phyloP scores from a whole-genome alignment of 768 basidiomycete genomes.

The Hypsizygus marmoreus region DNA sequence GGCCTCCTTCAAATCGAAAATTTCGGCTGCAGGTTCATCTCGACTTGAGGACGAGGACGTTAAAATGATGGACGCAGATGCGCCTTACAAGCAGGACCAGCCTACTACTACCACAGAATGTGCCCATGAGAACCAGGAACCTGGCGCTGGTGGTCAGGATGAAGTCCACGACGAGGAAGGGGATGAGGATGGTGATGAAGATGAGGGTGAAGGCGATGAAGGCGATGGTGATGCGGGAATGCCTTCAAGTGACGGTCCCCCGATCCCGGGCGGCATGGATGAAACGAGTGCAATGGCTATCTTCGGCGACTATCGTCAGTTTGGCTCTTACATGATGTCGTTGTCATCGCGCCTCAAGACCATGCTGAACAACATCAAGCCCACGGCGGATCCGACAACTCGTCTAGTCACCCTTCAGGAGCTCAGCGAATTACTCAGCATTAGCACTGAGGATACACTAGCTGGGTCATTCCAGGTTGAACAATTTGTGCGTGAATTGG shows the following conservation, averaged over 20 bases:
- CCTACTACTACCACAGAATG: slow-evolving; percentile 49
- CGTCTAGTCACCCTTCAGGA: slow-evolving; percentile 92
- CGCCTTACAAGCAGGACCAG: slow-evolving; percentile 53
- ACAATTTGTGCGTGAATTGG: slow-evolving; percentile 87
- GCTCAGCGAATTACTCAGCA: slow-evolving; percentile 90
- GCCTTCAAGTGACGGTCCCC: slow-evolving; percentile 40
- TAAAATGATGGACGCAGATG: slow-evolving; percentile 75
- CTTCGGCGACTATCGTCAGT: slow-evolving; percentile 84
- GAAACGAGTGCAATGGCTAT: slow-evolving; percentile 77
- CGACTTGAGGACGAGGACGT: slow-evolving; percentile 69
- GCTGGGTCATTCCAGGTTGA: slow-evolving; percentile 96
- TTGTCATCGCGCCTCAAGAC: slow-evolving; percentile 86
- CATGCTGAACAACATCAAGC: slow-evolving; percentile 87
- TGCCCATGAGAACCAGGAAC: slow-evolving; percentile 37
- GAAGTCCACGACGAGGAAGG: slow-evolving; percentile 53
- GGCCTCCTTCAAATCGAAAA: slow-evolving; percentile 57
- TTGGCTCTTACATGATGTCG: slow-evolving; percentile 92
- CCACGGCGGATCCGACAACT: slow-evolving; percentile 80
- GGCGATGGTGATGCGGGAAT: slow-evolving; percentile 36
- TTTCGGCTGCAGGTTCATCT: slow-evolving; percentile 64
- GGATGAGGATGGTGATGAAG: slow-evolving; percentile 44
- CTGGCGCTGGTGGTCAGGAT: slow-evolving; percentile 43
- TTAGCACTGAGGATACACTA: slow-evolving; percentile 96
- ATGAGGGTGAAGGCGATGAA: slow-evolving; percentile 50
- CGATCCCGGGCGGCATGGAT: slow-evolving; percentile 57